Percentiles rank a stretch among this genome's conserved stretches.
These are phyloP conservation scores for Leishmania guyanensis DNA, from an alignment of 208 protist species.

Conservation along the genomic window DNA sequence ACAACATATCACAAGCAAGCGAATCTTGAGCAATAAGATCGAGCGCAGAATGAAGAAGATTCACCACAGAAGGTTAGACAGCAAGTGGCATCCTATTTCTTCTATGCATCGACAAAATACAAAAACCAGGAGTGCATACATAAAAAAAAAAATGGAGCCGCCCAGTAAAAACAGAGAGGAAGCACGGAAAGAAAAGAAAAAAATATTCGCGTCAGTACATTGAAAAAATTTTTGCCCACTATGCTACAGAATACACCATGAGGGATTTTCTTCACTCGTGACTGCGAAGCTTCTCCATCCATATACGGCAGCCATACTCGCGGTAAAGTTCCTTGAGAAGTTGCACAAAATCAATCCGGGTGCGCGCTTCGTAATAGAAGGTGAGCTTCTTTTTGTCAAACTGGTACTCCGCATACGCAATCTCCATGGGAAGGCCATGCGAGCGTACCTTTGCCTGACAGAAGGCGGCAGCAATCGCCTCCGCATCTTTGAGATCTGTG, in stretches of 20 bases:
- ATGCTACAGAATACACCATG: neutral
- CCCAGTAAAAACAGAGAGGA: neutral
- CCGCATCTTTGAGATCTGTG: slow-evolving; percentile 80
- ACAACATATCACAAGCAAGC: neutral
- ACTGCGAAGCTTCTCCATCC: slow-evolving; percentile 86
- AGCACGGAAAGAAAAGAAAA: neutral
- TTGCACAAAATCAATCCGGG: slow-evolving; percentile 81
- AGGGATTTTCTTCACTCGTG: slow-evolving; percentile 14
- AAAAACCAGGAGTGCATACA: neutral
- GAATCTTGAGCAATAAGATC: neutral
- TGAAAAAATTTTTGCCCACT: neutral
- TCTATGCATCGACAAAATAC: neutral
- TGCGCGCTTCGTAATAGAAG: slow-evolving; percentile 86
- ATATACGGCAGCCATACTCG: slow-evolving; percentile 90
- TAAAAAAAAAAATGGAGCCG: neutral
- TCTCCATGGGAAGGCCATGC: slow-evolving; percentile 76
- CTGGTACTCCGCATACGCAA: slow-evolving; percentile 90
- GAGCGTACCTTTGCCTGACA: slow-evolving; percentile 64
- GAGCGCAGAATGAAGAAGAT: neutral
- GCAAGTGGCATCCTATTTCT: neutral
- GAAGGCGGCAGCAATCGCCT: slow-evolving; percentile 64
- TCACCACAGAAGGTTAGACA: neutral
- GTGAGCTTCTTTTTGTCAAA: slow-evolving; percentile 94
- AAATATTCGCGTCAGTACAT: neutral
- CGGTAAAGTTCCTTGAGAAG: slow-evolving; percentile 85